Evolutionary conservation across 306 rosid species (phyloP).

Genomic region (Psophocarpus tetragonolobus): DNA sequence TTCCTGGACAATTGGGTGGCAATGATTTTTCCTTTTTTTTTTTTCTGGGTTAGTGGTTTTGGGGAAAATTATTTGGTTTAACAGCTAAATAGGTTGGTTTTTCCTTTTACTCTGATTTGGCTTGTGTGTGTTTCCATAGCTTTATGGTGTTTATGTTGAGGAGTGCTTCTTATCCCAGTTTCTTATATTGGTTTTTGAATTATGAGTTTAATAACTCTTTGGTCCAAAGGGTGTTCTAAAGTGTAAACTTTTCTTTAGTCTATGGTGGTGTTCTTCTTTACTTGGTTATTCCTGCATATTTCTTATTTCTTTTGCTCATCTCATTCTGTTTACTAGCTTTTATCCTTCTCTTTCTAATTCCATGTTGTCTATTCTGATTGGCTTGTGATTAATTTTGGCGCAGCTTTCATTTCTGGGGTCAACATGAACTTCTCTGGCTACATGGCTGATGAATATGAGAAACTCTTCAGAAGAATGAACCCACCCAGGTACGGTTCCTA

Average conservation of each 20-base stretch:
- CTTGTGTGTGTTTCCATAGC: not conserved
- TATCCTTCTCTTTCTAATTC: not conserved
- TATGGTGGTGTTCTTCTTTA: slow-evolving; percentile 35
- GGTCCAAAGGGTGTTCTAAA: slow-evolving; percentile 32
- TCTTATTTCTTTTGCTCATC: slow-evolving; percentile 22
- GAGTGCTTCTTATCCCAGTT: not conserved
- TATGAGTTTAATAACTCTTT: too few species aligned
- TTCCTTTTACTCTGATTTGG: not conserved
- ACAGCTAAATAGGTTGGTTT: not conserved
- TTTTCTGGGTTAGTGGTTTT: not conserved
- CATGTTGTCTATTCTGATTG: slow-evolving; percentile 42
- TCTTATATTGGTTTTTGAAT: not conserved
- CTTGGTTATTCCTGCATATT: slow-evolving; percentile 33
- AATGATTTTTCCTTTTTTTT: not conserved
- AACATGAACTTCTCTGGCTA: slow-evolving; percentile 75
- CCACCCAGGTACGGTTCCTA: slow-evolving; percentile 62
- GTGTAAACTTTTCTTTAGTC: slow-evolving; percentile 19
- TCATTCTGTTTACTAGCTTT: slow-evolving; percentile 26
- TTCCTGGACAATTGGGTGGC: too few species aligned
- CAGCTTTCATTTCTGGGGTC: slow-evolving; percentile 61
- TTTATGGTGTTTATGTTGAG: too few species aligned
- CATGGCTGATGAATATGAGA: slow-evolving; percentile 86
- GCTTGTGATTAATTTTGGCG: slow-evolving; percentile 32
- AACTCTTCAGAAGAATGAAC: slow-evolving; percentile 84
- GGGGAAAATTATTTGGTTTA: not conserved